These are phyloP conservation scores for Globisporangium cylindrosporum DNA, from an alignment of 352 stramenopile genomes.

Conservation along the genomic window DNA sequence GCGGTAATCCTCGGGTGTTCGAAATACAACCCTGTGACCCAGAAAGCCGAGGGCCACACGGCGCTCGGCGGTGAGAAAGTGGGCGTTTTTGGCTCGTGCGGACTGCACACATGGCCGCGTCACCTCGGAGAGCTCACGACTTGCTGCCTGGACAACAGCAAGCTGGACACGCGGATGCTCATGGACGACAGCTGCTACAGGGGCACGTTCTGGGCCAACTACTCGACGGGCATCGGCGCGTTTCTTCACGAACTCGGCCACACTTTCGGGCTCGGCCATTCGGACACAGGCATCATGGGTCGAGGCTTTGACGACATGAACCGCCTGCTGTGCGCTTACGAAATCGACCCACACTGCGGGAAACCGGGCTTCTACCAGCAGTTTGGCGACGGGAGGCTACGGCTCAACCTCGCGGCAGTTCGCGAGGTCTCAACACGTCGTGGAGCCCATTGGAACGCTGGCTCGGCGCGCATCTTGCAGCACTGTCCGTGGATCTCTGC, in stretches of 20 bases:
- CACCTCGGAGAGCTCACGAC: slow-evolving; percentile 44
- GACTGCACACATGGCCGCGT: slow-evolving; percentile 58
- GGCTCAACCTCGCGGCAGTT: slow-evolving; percentile 37
- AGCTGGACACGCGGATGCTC: slow-evolving; percentile 40
- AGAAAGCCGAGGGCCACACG: slow-evolving; percentile 52
- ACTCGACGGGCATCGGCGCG: slow-evolving; percentile 56
- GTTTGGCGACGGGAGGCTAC: slow-evolving; percentile 18
- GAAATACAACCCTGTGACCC: slow-evolving; percentile 46
- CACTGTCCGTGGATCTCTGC: slow-evolving; percentile 57
- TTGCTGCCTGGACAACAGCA: slow-evolving; percentile 55
- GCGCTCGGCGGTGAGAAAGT: slow-evolving; percentile 54
- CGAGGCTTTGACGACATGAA: slow-evolving; percentile 79
- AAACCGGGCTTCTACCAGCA: slow-evolving; percentile 27
- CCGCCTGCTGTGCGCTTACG: slow-evolving; percentile 44
- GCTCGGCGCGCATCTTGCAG: slow-evolving; percentile 45
- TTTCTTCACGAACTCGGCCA: slow-evolving; percentile 68
- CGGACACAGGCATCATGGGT: slow-evolving; percentile 58
- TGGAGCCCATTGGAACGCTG: slow-evolving; percentile 58
- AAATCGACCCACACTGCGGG: slow-evolving; percentile 28
- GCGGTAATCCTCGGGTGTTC: slow-evolving; percentile 71
- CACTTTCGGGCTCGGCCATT: slow-evolving; percentile 57
- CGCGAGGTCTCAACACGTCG: slow-evolving; percentile 27
- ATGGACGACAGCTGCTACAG: slow-evolving; percentile 66
- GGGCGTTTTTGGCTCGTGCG: slow-evolving; percentile 65
- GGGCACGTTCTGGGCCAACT: slow-evolving; percentile 62